phyloP scores from a whole-genome alignment of 805 yeast species.

The Candida dajiaensis region DNA sequence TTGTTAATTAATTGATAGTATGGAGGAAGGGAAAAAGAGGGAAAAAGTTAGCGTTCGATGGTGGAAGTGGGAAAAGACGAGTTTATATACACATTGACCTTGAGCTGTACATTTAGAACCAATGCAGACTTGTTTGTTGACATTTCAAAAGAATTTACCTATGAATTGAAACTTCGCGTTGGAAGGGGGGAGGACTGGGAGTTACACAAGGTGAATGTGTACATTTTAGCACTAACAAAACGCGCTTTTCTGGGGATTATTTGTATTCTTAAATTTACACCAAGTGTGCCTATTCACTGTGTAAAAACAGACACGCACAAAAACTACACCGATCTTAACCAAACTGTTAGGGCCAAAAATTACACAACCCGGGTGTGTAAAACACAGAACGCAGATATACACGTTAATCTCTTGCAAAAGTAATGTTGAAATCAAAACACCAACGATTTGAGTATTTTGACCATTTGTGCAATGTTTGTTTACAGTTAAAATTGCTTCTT shows the following conservation, averaged over 20 bases:
- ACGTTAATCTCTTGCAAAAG: background rate
- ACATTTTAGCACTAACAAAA: conserved; percentile 1
- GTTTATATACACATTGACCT: conserved; percentile 11
- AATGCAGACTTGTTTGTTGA: background rate
- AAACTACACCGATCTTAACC: too few species aligned
- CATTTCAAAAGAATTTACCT: too few species aligned
- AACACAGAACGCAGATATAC: conserved; percentile 5
- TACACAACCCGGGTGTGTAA: background rate
- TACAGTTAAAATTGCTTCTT: background rate
- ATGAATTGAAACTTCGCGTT: background rate
- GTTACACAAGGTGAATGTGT: conserved; percentile 6
- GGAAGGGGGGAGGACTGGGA: conserved; percentile 2
- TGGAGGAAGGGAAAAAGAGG: conserved; percentile 2
- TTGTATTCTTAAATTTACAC: background rate
- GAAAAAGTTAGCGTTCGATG: background rate
- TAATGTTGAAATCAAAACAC: conserved; percentile 1
- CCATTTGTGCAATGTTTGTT: background rate
- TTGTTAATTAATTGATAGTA: conserved; percentile 7
- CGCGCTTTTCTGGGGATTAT: background rate
- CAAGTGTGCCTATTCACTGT: too few species aligned
- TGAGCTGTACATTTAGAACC: too few species aligned
- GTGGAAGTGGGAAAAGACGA: conserved; percentile 7
- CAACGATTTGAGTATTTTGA: background rate
- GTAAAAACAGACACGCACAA: background rate
- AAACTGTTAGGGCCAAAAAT: background rate